Evolutionary conservation across 345 rosid genomes (phyloP), one percentile per base, ranked within the genome.

Genomic region (Litchi chinensis): DNA sequence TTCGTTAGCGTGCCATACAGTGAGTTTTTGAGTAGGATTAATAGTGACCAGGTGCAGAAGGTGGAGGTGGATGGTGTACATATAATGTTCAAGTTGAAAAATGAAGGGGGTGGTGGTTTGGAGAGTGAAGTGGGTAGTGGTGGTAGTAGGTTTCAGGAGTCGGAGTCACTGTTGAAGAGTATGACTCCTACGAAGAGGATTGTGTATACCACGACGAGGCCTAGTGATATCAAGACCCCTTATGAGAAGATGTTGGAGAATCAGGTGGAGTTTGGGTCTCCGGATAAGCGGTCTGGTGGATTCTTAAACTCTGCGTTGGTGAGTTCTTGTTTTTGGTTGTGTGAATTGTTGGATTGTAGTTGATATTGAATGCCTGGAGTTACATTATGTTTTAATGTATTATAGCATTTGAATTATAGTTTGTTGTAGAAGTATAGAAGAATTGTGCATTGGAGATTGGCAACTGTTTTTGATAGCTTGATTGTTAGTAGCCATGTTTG

Each of bases 201-300:
- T 85, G 87, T 94, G 24, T 94, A 88, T 75, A 91, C 97, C 13
- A 94, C 99, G 6, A 93, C 92, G 0, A 85, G 98, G 81, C 99
- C 98, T 0, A 73, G 68, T 4, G 98, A 96, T 79, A 93, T 96
- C 54, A 93, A 91, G 88, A 83, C 98, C 57, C 98, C 97, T 0
- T 96, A 96, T 21, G 99, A 93, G 85, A 94, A 93, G 79, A 96
- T 96, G 99, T 90, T 96, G 3, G 97, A 87, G 79, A 94, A 96
- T 85, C 83, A 87, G 76, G 99, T 96, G 54, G 93, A 91, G 76
- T 96, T 96, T 5, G 95, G 99, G 3, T 93, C 97, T 10, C 98
- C 98, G 1, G 97, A 96, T 86, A 91, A 90, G 83, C 84, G 94
- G 28, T 88, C 95, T 39, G 95, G 95, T 50, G 94, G 97, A 6